phyloP scores from a whole-genome alignment of 2,329 filamentous ascomycete species.

The Aspergillus bombycis region DNA sequence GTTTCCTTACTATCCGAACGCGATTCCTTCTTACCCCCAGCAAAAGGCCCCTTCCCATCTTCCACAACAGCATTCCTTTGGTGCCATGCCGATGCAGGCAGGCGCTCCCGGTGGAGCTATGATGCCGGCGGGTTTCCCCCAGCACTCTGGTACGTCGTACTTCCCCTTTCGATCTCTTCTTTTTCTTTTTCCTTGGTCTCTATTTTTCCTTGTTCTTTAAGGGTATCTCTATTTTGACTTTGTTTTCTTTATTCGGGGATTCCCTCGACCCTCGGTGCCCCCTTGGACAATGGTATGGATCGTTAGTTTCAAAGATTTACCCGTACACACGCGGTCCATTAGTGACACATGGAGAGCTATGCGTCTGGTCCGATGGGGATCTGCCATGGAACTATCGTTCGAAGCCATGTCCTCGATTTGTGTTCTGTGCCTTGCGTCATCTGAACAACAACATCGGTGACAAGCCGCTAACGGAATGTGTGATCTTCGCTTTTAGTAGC shows the following conservation, averaged over 20 bases:
- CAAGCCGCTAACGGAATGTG: slow-evolving; percentile 25
- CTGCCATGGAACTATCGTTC: neutral
- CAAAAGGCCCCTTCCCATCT: slow-evolving; percentile 35
- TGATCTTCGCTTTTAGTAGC: slow-evolving; percentile 21
- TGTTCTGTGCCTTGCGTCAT: slow-evolving; percentile 1
- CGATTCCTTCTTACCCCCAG: slow-evolving; percentile 36
- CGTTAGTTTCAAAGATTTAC: neutral
- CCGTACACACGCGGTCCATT: neutral
- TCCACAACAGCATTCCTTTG: slow-evolving; percentile 38
- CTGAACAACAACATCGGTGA: slow-evolving; percentile 6
- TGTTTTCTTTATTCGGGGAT: neutral
- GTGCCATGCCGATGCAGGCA: slow-evolving; percentile 39
- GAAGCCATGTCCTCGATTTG: slow-evolving; percentile 5
- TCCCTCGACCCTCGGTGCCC: neutral
- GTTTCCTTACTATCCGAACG: slow-evolving; percentile 41
- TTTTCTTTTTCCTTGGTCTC: slow-evolving; percentile 10
- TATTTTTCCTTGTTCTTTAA: neutral
- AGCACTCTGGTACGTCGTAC: slow-evolving; percentile 38
- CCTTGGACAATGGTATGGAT: neutral
- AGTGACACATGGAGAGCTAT: neutral
- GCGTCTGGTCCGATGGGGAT: neutral
- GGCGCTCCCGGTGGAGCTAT: slow-evolving; percentile 41
- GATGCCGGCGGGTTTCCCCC: slow-evolving; percentile 41
- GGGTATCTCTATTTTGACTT: neutral
- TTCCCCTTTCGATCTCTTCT: neutral